Evolutionary conservation across 441 rosid genomes (phyloP).

Genomic region (Populus hybrid): DNA sequence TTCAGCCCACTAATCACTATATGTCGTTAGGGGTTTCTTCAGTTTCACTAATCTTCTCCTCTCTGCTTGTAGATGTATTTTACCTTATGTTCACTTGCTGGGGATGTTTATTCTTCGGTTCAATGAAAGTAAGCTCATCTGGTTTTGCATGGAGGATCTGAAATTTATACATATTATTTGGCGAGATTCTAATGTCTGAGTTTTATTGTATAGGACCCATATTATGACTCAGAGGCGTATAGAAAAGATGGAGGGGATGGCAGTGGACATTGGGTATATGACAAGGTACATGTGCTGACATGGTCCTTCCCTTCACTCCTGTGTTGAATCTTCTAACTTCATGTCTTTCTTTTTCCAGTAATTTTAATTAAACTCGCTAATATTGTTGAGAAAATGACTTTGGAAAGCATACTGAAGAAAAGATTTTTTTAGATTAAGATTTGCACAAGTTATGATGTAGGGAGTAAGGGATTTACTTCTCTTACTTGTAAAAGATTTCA

Average conservation of each 20-base stretch:
- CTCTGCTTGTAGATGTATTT: conserved; percentile 50
- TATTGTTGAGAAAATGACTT: too few species aligned
- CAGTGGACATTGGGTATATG: conserved; percentile 78
- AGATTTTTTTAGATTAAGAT: not conserved
- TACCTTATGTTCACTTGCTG: conserved; percentile 87
- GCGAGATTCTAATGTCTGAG: not conserved
- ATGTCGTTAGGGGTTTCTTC: not conserved
- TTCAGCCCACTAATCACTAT: not conserved
- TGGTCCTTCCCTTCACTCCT: not conserved
- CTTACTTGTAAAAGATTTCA: too few species aligned
- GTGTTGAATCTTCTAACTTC: not conserved
- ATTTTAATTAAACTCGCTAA: too few species aligned
- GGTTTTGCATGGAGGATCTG: not conserved
- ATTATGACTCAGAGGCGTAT: conserved; percentile 76
- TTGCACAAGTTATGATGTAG: not conserved
- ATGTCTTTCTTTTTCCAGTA: not conserved
- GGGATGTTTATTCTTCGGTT: conserved; percentile 82
- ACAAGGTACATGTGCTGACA: conserved; percentile 44
- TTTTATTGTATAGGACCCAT: conserved; percentile 61
- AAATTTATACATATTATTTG: not conserved
- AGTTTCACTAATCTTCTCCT: not conserved
- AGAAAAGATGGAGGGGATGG: conserved; percentile 95
- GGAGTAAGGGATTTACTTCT: too few species aligned
- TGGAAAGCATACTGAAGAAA: not conserved
- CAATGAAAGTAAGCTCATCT: conserved; percentile 53